Conservation (phyloP, 768 basidiomycete genomes). For the Hirschioporus abietinus region DNA sequence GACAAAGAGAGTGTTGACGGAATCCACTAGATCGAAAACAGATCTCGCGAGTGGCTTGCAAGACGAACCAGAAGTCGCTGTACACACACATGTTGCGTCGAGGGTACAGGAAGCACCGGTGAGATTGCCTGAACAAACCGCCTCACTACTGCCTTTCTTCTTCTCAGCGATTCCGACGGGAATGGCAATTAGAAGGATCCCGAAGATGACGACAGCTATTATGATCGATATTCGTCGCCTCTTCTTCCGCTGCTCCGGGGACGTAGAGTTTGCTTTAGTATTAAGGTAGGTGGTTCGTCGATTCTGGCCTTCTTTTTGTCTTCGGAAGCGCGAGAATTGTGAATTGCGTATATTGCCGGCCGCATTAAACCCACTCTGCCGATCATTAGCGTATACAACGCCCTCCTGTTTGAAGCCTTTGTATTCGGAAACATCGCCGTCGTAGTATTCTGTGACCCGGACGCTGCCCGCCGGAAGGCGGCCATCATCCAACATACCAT, state of each 20-base stretch:
- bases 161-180: conserved; percentile 40
- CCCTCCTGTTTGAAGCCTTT: not conserved
- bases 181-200: conserved; percentile 29
- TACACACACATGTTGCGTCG: conserved; percentile 64
- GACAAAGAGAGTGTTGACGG: conserved; percentile 41
- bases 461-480: conserved; percentile 32
- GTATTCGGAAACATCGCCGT: not conserved
- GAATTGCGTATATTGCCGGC: not conserved
- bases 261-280: not conserved
- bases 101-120: conserved; percentile 46
- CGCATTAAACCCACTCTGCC: not conserved
- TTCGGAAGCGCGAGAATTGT: conserved; percentile 9
- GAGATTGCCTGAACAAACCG: conserved; percentile 36
- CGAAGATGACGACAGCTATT: conserved; percentile 24
- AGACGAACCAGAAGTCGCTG: conserved; percentile 33
- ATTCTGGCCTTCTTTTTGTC: conserved; percentile 11
- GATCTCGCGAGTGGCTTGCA: conserved; percentile 52
- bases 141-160: conserved; percentile 19
- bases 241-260: not conserved
- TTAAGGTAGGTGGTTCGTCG: not conserved
- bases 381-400: not conserved
- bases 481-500: conserved; percentile 47
- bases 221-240: conserved; percentile 5
- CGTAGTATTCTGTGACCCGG: not conserved
- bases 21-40: conserved; percentile 44